Evolutionary conservation across 2,329 filamentous ascomycete species (phyloP), one percentile per base, ranked within the genome.

Genomic region (Aspergillus pseudoviridinutans): DNA sequence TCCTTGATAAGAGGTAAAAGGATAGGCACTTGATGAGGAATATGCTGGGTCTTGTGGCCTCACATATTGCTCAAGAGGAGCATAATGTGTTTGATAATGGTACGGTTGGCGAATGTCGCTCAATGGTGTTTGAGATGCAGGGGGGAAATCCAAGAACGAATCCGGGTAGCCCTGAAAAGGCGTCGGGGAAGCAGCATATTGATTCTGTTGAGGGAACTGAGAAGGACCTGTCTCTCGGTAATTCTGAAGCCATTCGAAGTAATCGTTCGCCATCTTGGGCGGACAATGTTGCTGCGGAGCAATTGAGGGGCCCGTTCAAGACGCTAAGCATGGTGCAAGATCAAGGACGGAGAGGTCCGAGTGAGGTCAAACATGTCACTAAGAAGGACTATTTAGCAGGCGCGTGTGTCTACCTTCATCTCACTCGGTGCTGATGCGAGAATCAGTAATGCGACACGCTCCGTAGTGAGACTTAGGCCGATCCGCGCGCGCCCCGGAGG

Each of bases 211-310:
- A 24, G 44, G 44, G 12, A 14, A 27, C 24, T 22, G 55, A 24
- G 50, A 57, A 12, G 24, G 14, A 12, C 53, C 58, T 3, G 53
- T 12, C 47, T 49, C 60, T 10, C 55, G 51, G 44, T 60, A 61
- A 9, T 54, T 53, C 29, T 52, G 55, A 35, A 64, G 58, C 65
- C 65, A 66, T 44, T 61, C 57, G 9, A 60, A 58, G 24, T 59
- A 58, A 20, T 66, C 58, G 25, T 61, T 58, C 25, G 64, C 52
- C 65, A 67, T 67, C 20, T 51, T 61, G 51, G 24, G 7, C n/a
- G 42, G 29, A 24, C 28, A 51, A 51, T 51, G 49, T 12, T 9
- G 12, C 25, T n/a, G 24, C 12, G 27, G 27, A 51, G 27, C 22
- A 24, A 46, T 14, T 17, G 42, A 46, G 42, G 8, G 22, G 10